These are phyloP conservation scores for Aspergillus calidoustus DNA, from an alignment of 2,329 filamentous ascomycete species.

Conservation along the genomic window DNA sequence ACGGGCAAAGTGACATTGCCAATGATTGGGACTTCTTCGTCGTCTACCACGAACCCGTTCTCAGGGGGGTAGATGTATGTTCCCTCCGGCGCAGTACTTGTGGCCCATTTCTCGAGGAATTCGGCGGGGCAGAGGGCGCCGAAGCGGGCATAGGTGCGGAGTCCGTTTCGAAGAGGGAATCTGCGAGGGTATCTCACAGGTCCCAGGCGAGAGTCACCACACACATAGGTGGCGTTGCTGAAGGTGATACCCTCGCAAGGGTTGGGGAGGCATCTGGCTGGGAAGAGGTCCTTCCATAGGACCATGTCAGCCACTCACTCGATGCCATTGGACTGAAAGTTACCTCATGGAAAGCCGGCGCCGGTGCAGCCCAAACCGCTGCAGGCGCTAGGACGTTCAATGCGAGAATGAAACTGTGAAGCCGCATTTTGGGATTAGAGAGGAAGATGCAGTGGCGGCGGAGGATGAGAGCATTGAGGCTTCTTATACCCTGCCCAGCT, in stretches of 20 bases:
- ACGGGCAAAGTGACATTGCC: slow-evolving; percentile 47
- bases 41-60: slow-evolving; percentile 50
- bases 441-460: not conserved
- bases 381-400: not conserved
- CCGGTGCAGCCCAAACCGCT: not conserved
- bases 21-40: slow-evolving; percentile 42
- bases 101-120: slow-evolving; percentile 38
- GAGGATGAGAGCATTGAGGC: not conserved
- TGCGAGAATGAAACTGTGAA: not conserved
- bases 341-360: not conserved
- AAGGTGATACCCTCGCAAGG: slow-evolving; percentile 40
- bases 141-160: slow-evolving; percentile 46
- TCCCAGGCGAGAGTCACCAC: slow-evolving; percentile 46
- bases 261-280: slow-evolving; percentile 25
- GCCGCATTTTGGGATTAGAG: not conserved
- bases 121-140: slow-evolving; percentile 47
- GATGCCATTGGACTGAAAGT: not conserved
- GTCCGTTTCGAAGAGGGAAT: slow-evolving; percentile 36
- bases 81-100: slow-evolving; percentile 5
- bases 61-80: slow-evolving; percentile 46
- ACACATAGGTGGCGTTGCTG: slow-evolving; percentile 38
- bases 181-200: slow-evolving; percentile 39
- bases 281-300: slow-evolving; percentile 9
- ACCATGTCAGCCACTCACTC: not conserved
- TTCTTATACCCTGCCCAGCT: not conserved